These are phyloP conservation scores for Rhodomyrtus tomentosa DNA, from an alignment of 345 rosid genomes.

Conservation along the genomic window DNA sequence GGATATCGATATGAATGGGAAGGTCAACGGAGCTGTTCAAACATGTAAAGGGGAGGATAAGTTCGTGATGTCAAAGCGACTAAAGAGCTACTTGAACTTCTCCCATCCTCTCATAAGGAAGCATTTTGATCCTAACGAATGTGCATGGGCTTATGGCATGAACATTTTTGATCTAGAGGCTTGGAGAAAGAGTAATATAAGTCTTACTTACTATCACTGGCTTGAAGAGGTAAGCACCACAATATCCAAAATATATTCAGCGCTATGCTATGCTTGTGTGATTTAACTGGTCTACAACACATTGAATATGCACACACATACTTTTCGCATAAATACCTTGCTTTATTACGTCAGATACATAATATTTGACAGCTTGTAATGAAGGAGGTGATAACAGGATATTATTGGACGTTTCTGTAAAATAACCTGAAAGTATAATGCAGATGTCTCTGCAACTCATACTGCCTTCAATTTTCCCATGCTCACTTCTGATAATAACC, in stretches of 20 bases:
- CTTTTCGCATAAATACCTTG: neutral
- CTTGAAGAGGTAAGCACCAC: constrained; percentile 55
- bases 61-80: constrained; percentile 75
- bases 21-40: constrained; percentile 91
- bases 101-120: constrained; percentile 60
- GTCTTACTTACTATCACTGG: constrained; percentile 84
- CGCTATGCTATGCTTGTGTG: neutral
- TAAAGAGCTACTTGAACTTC: constrained; percentile 86
- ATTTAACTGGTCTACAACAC: neutral
- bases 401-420: neutral
- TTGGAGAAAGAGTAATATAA: constrained; percentile 90
- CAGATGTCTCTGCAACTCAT: neutral
- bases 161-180: constrained; percentile 78
- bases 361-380: neutral
- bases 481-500: neutral
- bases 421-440: neutral
- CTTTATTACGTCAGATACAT: neutral
- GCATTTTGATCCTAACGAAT: constrained; percentile 63
- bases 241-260: neutral
- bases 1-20: constrained; percentile 87
- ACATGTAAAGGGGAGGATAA: constrained; percentile 77
- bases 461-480: neutral
- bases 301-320: neutral
- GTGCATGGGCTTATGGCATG: constrained; percentile 99
- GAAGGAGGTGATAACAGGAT: neutral